These are phyloP conservation scores for Lycium barbarum DNA, from an alignment of 257 asterid species.

Conservation along the genomic window DNA sequence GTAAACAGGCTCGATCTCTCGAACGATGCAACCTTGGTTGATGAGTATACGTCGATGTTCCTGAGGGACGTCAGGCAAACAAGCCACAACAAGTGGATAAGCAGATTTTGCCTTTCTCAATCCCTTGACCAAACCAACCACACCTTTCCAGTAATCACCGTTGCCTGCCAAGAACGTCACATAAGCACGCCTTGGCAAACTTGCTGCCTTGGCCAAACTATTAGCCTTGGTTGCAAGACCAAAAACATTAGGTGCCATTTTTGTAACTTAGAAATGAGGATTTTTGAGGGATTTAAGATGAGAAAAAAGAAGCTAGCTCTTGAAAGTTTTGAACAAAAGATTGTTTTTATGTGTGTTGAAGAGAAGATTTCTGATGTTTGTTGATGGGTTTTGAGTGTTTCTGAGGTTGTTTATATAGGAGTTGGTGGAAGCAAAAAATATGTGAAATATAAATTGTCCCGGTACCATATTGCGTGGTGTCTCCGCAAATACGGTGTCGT, in stretches of 20 bases:
- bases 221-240: not conserved
- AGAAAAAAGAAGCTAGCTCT: not conserved
- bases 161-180: constrained; percentile 27
- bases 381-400: not conserved
- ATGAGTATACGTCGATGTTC: constrained; percentile 24
- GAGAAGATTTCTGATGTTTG: not conserved
- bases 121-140: constrained; percentile 28
- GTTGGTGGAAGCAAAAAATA: not conserved
- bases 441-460: not conserved
- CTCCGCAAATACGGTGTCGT: not conserved
- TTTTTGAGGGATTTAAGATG: not conserved
- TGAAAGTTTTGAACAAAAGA: not conserved
- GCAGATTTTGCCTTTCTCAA: constrained; percentile 3
- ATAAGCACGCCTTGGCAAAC: not conserved
- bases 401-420: constrained; percentile 24
- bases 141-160: constrained; percentile 27
- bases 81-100: constrained; percentile 24
- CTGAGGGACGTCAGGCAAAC: constrained; percentile 26
- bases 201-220: not conserved
- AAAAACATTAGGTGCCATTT: not conserved
- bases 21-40: constrained; percentile 22
- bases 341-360: not conserved
- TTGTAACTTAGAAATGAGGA: not conserved
- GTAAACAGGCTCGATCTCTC: constrained; percentile 30
- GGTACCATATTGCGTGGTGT: not conserved